Percentiles rank a stretch among this genome's conserved stretches.
These are phyloP conservation scores for Jaapia argillacea DNA, from an alignment of 768 basidiomycete species.

Conservation along the genomic window DNA sequence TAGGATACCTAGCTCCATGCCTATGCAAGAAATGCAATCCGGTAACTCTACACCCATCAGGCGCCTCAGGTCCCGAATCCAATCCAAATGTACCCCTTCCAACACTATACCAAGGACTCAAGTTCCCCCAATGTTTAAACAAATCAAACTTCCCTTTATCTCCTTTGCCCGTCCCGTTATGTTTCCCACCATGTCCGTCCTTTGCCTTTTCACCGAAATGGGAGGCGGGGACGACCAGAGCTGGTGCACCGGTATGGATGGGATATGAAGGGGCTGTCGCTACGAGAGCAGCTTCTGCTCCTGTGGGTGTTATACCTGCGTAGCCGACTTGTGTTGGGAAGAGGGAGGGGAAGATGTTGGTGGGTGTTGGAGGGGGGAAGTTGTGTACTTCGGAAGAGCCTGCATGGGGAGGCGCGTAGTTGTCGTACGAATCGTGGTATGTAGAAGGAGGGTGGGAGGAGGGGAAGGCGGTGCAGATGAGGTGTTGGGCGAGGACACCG, in stretches of 20 bases:
- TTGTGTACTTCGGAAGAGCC: conserved; percentile 63
- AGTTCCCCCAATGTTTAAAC: conserved; percentile 74
- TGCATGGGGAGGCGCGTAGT: conserved; percentile 40
- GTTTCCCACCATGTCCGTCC: conserved; percentile 5
- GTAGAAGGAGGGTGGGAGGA: conserved; percentile 15
- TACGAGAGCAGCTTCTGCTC: conserved; percentile 65
- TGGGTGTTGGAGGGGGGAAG: conserved; percentile 66
- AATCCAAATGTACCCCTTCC: conserved; percentile 56
- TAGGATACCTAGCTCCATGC: conserved; percentile 70
- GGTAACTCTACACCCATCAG: conserved; percentile 59
- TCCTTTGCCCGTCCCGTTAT: conserved; percentile 11
- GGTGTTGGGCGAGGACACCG: conserved; percentile 39
- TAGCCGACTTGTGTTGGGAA: conserved; percentile 77
- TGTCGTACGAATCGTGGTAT: background rate
- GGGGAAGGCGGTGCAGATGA: conserved; percentile 32
- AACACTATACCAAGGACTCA: conserved; percentile 82
- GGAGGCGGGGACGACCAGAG: conserved; percentile 44
- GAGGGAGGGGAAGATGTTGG: conserved; percentile 58
- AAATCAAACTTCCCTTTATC: conserved; percentile 45
- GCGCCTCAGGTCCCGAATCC: conserved; percentile 60
- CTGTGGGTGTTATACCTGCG: conserved; percentile 69
- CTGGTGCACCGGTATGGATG: conserved; percentile 57
- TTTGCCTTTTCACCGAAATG: too few species aligned
- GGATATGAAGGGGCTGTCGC: conserved; percentile 74
- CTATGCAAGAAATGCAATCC: conserved; percentile 75